Base-by-base conservation (phyloP, 2,329 filamentous ascomycete genomes). In the Cryphonectria japonica region DNA sequence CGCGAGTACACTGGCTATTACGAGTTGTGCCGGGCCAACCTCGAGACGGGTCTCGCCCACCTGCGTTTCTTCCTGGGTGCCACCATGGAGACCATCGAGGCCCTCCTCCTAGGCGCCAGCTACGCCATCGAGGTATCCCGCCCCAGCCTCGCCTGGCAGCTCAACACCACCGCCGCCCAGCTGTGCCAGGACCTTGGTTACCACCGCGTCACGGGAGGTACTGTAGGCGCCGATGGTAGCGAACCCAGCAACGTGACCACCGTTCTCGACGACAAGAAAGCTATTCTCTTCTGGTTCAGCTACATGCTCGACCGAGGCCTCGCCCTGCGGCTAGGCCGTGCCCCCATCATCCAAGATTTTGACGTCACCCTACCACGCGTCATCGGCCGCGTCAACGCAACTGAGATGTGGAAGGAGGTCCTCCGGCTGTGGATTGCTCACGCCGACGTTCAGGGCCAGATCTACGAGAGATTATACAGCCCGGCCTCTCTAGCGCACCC, bases 161-260 rank as follows among this genome's bases (percentile, higher is more conserved):
- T 92, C 26, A 86, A 85, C 34, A 87, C 85, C 8, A 84, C 85
- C 26, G 89, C 89, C 0, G 85, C 86, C 16, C 84, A 87, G 67
- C 82, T 92, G 67, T 90, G 88, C 73, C 88, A 90, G 75, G 87
- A 86, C 0, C 84, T 91, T 4, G 89, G 89, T 3, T 90, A 88
- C 72, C 89, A 91, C 76, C 84, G 87, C 66, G 75, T 77, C 16
- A 79, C 79, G 54, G 77, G 75, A 3, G 76, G 80, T 43, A 78
- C 78, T 16, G 74, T 79, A 52, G 62, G 57, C 16, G 32, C 32
- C 5, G 34, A 43, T 29, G 57, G 69, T n/a, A 64, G 67, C 46
- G 32, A n/a, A 50, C 22, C 43, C 34, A n/a, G 13, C 65, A 26
- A n/a, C 69, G 67, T 41, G n/a, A 73, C 75, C 61, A 73, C 75